Base-by-base conservation (phyloP, 2,329 filamentous ascomycete species). In the Hymenoscyphus albidus region DNA sequence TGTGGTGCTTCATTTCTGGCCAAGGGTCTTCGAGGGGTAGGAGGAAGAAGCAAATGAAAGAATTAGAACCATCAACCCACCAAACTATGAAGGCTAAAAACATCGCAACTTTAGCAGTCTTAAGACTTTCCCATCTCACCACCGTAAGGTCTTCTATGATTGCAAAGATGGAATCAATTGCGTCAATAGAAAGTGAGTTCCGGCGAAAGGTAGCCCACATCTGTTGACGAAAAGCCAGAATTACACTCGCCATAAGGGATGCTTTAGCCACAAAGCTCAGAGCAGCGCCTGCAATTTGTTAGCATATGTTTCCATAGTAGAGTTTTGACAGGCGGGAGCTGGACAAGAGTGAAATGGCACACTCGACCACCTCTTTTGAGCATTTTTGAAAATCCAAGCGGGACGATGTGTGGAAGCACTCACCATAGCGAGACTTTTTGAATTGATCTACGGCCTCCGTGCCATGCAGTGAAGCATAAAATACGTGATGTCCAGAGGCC, bases 171-270 rank as follows among this genome's bases (percentile, higher is more conserved):
- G 42, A 58, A 32, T 62, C 61, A 4, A 62, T 58, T 31, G 38
- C 61, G 14, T 58, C 39, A 14, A 62, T 31, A 14, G 54, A 44
- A 18, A 62, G 38, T 14, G 42, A 13, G 9, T 62, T 62, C 44
- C 55, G n/a, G n/a, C 61, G 32, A 32, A 62, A 32, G 9, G 61
- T 62, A 10, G 61, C 61, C 61, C 61, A 62, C 22, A 62, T 62
- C 27, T 58, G 54, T 31, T 62, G 54, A 16, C 61, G 51, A 48
- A 62, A 62, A 10, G 61, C 54, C 27, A 62, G 16, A 35, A 62
- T 31, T n/a, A 62, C 40, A 38, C 42, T 58, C 22, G 61, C 61
- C 61, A 58, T 51, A 14, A 62, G 54, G 6, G 55, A 62, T n/a
- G 61, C 35, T 39, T 62, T 62, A 4, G 61, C 39, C 13, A 62